Percentiles rank a stretch among this genome's conserved stretches.
phyloP scores from a whole-genome alignment of 805 yeast species.

The Ogataea pilisensis region DNA sequence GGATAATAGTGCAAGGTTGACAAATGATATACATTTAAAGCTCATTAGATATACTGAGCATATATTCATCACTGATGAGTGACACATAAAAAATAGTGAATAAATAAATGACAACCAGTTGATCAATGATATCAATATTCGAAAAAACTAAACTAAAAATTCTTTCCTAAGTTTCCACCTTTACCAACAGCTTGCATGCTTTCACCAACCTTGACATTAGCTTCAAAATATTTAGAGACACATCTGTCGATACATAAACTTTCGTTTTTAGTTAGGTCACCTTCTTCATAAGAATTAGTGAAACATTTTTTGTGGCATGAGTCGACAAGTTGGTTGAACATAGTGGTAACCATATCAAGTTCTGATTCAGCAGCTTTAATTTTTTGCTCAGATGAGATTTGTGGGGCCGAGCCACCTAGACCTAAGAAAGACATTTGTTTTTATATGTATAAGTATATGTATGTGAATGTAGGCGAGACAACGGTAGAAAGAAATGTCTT shows the following conservation, averaged over 20 bases:
- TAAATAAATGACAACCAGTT: not conserved
- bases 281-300: slow-evolving; percentile 55
- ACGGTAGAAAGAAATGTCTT: too few relatives aligned
- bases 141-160: not conserved
- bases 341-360: slow-evolving; percentile 93
- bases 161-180: slow-evolving; percentile 29
- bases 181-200: slow-evolving; percentile 37
- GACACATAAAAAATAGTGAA: too few relatives aligned
- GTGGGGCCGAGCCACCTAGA: slow-evolving; percentile 72
- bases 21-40: too few relatives aligned
- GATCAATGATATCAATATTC: not conserved
- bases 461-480: too few relatives aligned
- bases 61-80: too few relatives aligned
- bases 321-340: slow-evolving; percentile 89
- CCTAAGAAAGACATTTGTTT: slow-evolving; percentile 64
- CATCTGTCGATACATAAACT: slow-evolving; percentile 91
- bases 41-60: too few relatives aligned
- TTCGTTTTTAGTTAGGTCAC: slow-evolving; percentile 75
- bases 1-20: too few relatives aligned
- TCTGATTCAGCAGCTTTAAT: slow-evolving; percentile 93
- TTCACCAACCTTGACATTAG: slow-evolving; percentile 93
- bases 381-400: slow-evolving; percentile 68
- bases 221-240: slow-evolving; percentile 90
- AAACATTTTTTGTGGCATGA: slow-evolving; percentile 89
- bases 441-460: not conserved